phyloP scores from a whole-genome alignment of 1,284 basidiomycete genomes.

The Tilletia indica region DNA sequence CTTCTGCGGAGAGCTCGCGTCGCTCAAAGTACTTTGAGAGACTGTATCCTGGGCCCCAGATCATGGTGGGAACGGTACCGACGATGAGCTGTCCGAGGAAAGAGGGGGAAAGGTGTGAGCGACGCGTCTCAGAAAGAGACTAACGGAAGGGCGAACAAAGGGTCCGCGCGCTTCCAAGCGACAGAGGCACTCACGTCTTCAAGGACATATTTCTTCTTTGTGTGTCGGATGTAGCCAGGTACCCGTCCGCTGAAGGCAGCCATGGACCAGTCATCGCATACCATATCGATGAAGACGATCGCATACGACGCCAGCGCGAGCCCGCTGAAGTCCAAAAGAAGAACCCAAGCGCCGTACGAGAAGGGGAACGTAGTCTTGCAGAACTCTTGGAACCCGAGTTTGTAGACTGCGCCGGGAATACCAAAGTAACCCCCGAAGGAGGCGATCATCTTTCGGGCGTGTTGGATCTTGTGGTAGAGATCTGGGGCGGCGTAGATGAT shows the following conservation, averaged over 20 bases:
- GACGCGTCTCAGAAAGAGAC: too few species aligned
- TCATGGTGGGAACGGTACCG: neutral
- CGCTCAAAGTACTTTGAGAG: slow-evolving; percentile 4
- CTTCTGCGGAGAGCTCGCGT: slow-evolving; percentile 9
- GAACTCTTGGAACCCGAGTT: slow-evolving; percentile 2
- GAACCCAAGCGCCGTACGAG: neutral
- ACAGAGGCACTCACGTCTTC: neutral
- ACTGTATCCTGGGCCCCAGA: neutral
- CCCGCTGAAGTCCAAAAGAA: slow-evolving; percentile 2
- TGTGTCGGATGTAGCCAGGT: slow-evolving; percentile 13
- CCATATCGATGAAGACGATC: slow-evolving; percentile 18
- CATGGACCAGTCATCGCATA: slow-evolving; percentile 17
- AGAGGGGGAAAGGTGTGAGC: neutral
- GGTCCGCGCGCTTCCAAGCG: neutral
- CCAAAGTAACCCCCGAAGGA: slow-evolving; percentile 12
- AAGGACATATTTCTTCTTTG: slow-evolving; percentile 12
- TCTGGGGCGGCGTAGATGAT: slow-evolving; percentile 7
- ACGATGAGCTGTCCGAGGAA: slow-evolving; percentile 1
- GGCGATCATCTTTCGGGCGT: neutral
- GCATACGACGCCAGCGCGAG: slow-evolving; percentile 2
- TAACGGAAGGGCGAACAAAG: too few species aligned
- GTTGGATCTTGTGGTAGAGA: slow-evolving; percentile 12
- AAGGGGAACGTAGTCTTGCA: neutral
- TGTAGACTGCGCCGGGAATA: neutral
- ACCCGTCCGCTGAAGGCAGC: slow-evolving; percentile 12